These are phyloP conservation scores for Podosphaera fusca DNA, from an alignment of 2,329 filamentous ascomycete genomes.

Conservation along the genomic window DNA sequence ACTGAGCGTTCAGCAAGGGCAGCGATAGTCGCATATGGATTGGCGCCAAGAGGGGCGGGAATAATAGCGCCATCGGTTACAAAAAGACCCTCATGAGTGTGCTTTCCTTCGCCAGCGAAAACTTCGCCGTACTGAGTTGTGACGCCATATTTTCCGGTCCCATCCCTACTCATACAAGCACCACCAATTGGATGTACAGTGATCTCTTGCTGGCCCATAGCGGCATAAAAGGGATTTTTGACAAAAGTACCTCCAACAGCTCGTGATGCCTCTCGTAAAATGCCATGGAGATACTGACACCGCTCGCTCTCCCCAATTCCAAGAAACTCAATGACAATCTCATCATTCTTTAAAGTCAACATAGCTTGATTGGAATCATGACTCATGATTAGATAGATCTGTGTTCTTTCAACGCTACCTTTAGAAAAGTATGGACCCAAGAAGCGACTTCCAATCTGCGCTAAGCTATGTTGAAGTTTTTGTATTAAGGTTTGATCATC, in stretches of 20 bases:
- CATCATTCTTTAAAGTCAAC: constrained; percentile 33
- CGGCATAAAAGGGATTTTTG: constrained; percentile 32
- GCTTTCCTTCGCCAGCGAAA: constrained; percentile 26
- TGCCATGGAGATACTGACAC: constrained; percentile 26
- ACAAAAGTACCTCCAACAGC: constrained; percentile 36
- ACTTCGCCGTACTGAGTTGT: constrained; percentile 38
- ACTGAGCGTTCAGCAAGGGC: constrained; percentile 43
- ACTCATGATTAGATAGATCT: constrained; percentile 32
- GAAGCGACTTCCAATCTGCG: constrained; percentile 27
- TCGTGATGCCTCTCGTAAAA: constrained; percentile 30
- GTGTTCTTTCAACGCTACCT: constrained; percentile 34
- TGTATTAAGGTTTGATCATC: constrained; percentile 19
- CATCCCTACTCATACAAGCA: constrained; percentile 36
- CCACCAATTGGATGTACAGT: constrained; percentile 47
- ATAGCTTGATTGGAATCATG: constrained; percentile 29
- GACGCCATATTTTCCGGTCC: constrained; percentile 31
- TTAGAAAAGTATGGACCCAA: constrained; percentile 32
- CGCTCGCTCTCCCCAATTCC: constrained; percentile 33
- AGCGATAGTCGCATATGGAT: constrained; percentile 46
- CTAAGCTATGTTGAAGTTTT: constrained; percentile 23
- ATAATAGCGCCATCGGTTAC: constrained; percentile 38
- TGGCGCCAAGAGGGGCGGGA: constrained; percentile 37
- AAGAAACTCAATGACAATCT: constrained; percentile 33
- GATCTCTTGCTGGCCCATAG: constrained; percentile 31
- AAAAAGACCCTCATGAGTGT: constrained; percentile 32